Conservation (phyloP, 441 rosid genomes). For the Mallotus repandus region DNA sequence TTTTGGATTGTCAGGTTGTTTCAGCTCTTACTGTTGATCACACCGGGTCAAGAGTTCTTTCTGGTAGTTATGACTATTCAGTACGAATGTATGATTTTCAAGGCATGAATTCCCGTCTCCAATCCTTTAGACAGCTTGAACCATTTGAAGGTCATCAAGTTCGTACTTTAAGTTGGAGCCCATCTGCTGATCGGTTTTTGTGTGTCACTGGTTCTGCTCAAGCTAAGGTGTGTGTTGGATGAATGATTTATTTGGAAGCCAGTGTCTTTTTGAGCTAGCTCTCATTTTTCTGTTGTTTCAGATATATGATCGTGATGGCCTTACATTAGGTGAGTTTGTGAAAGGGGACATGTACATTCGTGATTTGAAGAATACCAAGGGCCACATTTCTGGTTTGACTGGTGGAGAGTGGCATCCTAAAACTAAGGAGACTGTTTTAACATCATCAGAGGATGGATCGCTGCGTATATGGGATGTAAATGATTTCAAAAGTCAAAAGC, state of each 20-base stretch:
- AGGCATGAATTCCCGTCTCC: slow-evolving; percentile 95
- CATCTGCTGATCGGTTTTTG: slow-evolving; percentile 76
- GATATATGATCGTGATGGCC: slow-evolving; percentile 98
- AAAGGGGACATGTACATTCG: slow-evolving; percentile 99
- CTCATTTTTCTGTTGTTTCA: slow-evolving; percentile 19
- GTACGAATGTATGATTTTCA: slow-evolving; percentile 95
- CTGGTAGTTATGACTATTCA: slow-evolving; percentile 91
- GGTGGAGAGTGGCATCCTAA: slow-evolving; percentile 97
- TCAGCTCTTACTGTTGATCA: slow-evolving; percentile 87
- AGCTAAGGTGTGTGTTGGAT: slow-evolving; percentile 55
- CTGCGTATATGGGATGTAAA: slow-evolving; percentile 97
- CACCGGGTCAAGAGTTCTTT: slow-evolving; percentile 93
- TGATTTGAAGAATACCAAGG: slow-evolving; percentile 95
- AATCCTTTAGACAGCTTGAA: slow-evolving; percentile 91
- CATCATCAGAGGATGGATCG: slow-evolving; percentile 97
- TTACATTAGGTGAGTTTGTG: slow-evolving; percentile 87
- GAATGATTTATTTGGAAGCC: too few species aligned
- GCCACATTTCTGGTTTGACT: slow-evolving; percentile 91
- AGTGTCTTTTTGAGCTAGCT: too few species aligned
- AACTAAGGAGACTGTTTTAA: slow-evolving; percentile 77
- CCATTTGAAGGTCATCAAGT: slow-evolving; percentile 96
- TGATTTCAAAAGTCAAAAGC: slow-evolving; percentile 91
- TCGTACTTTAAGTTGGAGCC: slow-evolving; percentile 97
- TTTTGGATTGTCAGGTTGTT: slow-evolving; percentile 52
- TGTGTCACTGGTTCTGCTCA: slow-evolving; percentile 98